Conservation (phyloP, 2,329 filamentous ascomycete species). For the Fusarium tricinctum region DNA sequence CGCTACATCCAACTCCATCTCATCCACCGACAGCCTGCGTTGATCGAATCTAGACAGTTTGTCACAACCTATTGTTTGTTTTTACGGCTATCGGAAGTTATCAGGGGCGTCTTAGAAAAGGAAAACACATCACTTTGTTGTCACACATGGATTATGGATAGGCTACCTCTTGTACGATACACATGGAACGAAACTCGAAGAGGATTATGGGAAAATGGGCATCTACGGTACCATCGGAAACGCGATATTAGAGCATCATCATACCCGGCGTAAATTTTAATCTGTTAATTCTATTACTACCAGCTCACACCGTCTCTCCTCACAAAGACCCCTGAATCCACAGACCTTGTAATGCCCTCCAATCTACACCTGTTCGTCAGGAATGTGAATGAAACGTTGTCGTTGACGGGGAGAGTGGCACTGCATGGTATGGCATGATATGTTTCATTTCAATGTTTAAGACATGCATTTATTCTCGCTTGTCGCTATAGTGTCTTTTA, state of each 20-base stretch:
- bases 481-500: slow-evolving; percentile 27
- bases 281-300: slow-evolving; percentile 17
- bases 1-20: slow-evolving; percentile 40
- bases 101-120: slow-evolving; percentile 30
- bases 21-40: slow-evolving; percentile 47
- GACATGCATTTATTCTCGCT: slow-evolving; percentile 30
- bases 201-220: slow-evolving; percentile 20
- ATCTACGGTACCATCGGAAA: slow-evolving; percentile 28
- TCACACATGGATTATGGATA: slow-evolving; percentile 16
- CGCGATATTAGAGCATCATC: slow-evolving; percentile 28
- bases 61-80: slow-evolving; percentile 7
- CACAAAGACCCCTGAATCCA: slow-evolving; percentile 3
- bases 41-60: slow-evolving; percentile 10
- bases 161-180: slow-evolving; percentile 31
- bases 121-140: slow-evolving; percentile 21
- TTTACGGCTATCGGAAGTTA: slow-evolving; percentile 16
- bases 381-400: slow-evolving; percentile 40
- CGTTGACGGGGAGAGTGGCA: slow-evolving; percentile 15
- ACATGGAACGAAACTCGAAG: slow-evolving; percentile 8
- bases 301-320: not conserved
- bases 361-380: not conserved
- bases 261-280: slow-evolving; percentile 42
- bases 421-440: slow-evolving; percentile 6
- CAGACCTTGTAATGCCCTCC: not conserved
- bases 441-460: slow-evolving; percentile 37